Conservation (phyloP, 768 basidiomycete genomes). For the Hericium alpestre region DNA sequence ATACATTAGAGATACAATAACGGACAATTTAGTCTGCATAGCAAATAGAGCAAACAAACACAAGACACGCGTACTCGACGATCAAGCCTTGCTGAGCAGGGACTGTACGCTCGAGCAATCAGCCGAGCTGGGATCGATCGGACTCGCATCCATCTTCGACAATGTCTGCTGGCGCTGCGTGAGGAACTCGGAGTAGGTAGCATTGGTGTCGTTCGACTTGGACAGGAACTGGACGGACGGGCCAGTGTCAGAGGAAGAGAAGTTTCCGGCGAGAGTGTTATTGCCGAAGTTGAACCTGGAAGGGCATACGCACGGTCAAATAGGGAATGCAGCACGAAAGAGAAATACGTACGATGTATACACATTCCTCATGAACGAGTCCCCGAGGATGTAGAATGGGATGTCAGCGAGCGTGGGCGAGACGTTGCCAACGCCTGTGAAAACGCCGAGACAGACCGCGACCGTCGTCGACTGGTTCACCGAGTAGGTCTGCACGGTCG, state of each 20-base stretch:
- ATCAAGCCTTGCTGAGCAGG: too few species aligned
- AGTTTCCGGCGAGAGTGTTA: background rate
- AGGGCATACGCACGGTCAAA: background rate
- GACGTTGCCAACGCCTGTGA: background rate
- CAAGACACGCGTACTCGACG: too few species aligned
- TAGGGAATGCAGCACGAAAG: background rate
- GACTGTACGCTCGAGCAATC: background rate
- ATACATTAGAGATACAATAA: too few species aligned
- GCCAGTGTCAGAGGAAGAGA: background rate
- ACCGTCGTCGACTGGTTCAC: background rate
- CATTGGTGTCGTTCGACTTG: background rate
- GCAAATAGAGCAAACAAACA: too few species aligned
- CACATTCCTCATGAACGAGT: background rate
- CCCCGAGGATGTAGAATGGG: background rate
- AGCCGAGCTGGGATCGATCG: background rate
- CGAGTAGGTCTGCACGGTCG: background rate
- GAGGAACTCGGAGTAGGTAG: background rate
- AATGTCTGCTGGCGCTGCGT: background rate
- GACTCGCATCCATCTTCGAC: background rate
- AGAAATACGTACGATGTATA: background rate
- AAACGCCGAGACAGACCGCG: background rate
- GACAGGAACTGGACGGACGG: background rate
- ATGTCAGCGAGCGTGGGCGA: background rate
- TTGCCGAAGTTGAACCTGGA: background rate
- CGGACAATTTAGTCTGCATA: too few species aligned